Conservation (phyloP, 1,284 basidiomycete genomes). For the Ustilago hordei region DNA sequence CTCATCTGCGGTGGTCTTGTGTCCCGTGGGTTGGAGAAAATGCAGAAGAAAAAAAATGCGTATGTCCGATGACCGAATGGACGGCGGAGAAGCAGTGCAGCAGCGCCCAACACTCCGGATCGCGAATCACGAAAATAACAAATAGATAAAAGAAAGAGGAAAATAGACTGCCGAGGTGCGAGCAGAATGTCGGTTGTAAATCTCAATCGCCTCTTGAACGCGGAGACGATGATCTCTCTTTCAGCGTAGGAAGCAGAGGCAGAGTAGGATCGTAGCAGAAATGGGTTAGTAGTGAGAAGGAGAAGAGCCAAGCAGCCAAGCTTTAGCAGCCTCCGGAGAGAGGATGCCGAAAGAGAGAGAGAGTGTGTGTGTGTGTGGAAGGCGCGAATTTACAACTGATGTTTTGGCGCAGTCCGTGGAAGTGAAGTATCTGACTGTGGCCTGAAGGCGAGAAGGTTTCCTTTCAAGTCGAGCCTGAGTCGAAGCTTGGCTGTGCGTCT, state of each 20-base stretch:
- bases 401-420: slow-evolving; percentile 1
- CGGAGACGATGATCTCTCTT: too few species aligned
- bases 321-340: background rate
- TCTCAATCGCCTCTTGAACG: too few species aligned
- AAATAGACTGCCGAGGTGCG: slow-evolving; percentile 3
- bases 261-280: too few species aligned
- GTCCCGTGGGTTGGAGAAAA: background rate
- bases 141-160: background rate
- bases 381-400: background rate
- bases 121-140: slow-evolving; percentile 1
- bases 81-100: background rate
- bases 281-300: background rate
- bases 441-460: background rate
- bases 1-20: background rate
- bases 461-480: background rate
- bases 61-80: slow-evolving; percentile 23
- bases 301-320: background rate
- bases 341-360: background rate
- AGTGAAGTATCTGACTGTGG: background rate
- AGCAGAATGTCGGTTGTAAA: background rate
- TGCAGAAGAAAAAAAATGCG: background rate
- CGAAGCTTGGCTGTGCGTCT: background rate
- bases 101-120: slow-evolving; percentile 2
- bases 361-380: background rate
- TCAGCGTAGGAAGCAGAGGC: too few species aligned